These are phyloP conservation scores for Capsicum chinense DNA, from an alignment of 257 asterid genomes.

Conservation along the genomic window DNA sequence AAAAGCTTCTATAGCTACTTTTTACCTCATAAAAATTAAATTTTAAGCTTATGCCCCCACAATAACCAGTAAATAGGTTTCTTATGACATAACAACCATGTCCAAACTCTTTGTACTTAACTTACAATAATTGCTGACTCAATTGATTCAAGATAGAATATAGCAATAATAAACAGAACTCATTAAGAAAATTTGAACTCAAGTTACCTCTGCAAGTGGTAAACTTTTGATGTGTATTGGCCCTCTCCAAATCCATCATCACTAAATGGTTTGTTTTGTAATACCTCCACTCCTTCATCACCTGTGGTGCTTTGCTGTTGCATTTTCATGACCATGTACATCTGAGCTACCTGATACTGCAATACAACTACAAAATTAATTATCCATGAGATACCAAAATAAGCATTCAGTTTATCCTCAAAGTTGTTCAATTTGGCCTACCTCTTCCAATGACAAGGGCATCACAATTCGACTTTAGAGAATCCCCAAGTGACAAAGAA, in stretches of 20 bases:
- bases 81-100: background rate
- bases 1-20: background rate
- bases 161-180: background rate
- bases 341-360: conserved; percentile 92
- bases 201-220: conserved; percentile 30
- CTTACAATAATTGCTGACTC: background rate
- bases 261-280: conserved; percentile 82
- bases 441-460: conserved; percentile 95
- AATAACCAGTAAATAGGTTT: background rate
- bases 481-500: conserved; percentile 35
- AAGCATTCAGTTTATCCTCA: background rate
- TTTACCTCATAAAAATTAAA: background rate
- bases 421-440: conserved; percentile 31
- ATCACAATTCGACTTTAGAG: conserved; percentile 74
- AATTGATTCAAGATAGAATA: background rate
- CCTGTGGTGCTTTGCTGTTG: conserved; percentile 78
- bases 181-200: background rate
- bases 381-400: background rate
- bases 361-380: conserved; percentile 22
- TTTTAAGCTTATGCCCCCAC: background rate
- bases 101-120: background rate
- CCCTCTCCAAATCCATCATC: conserved; percentile 40
- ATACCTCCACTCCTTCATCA: conserved; percentile 88
- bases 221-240: conserved; percentile 26
- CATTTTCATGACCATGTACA: conserved; percentile 92